Evolutionary conservation across 2,329 filamentous ascomycete species (phyloP).

Genomic region (Pyrenochaeta sp.): DNA sequence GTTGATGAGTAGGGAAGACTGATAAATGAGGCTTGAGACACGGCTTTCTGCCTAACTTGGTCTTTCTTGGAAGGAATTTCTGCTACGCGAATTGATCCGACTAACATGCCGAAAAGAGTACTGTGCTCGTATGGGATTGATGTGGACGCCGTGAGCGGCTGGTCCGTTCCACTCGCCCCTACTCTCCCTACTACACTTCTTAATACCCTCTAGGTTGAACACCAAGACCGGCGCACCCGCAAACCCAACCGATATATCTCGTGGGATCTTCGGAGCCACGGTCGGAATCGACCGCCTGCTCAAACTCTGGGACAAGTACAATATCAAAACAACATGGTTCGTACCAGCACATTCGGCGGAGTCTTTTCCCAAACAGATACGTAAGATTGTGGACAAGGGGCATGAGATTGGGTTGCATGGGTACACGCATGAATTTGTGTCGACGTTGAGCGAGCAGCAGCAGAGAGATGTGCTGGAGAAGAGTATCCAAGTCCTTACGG

Average conservation of each 20-base stretch:
- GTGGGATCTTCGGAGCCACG: constrained; percentile 52
- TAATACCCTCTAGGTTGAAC: constrained; percentile 45
- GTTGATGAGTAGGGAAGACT: neutral
- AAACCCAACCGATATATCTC: constrained; percentile 50
- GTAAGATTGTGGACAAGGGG: constrained; percentile 52
- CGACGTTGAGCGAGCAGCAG: constrained; percentile 50
- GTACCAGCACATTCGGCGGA: constrained; percentile 55
- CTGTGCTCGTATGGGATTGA: constrained; percentile 53
- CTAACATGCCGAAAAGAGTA: constrained; percentile 46
- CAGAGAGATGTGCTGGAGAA: constrained; percentile 48
- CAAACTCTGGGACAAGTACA: constrained; percentile 50
- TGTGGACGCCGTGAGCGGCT: constrained; percentile 50
- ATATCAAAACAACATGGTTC: constrained; percentile 54
- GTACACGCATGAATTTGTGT: constrained; percentile 51
- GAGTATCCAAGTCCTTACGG: constrained; percentile 49
- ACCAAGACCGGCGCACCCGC: constrained; percentile 47
- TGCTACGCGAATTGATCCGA: too few relatives aligned
- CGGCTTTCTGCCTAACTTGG: neutral
- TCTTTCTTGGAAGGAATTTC: neutral
- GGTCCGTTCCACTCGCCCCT: constrained; percentile 18
- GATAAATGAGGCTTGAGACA: constrained; percentile 7
- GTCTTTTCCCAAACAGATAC: constrained; percentile 58
- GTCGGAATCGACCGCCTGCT: constrained; percentile 52
- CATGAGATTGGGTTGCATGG: constrained; percentile 54
- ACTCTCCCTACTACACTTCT: neutral